Evolutionary conservation across 768 basidiomycete genomes (phyloP).

Genomic region (Jaapia argillacea): DNA sequence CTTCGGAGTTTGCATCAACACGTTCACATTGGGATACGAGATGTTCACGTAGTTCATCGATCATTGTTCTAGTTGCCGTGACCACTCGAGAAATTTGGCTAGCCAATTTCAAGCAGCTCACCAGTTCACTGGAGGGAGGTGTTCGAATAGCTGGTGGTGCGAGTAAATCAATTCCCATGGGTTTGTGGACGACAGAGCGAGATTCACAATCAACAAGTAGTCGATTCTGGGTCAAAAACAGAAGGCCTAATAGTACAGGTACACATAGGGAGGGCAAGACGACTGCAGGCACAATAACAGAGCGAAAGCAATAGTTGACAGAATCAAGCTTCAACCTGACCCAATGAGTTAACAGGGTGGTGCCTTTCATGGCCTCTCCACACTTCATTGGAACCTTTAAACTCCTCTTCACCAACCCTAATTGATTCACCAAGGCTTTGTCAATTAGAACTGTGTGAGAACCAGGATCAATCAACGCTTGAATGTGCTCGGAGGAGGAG

Average conservation of each 20-base stretch:
- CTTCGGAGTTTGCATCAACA: not conserved
- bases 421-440: not conserved
- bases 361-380: not conserved
- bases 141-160: too few species aligned
- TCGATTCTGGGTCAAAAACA: conserved; percentile 2
- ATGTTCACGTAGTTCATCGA: not conserved
- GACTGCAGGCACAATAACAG: conserved; percentile 1
- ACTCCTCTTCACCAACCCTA: not conserved
- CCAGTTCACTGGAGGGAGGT: too few species aligned
- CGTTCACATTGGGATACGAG: not conserved
- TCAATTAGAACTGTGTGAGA: not conserved
- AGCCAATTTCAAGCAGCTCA: too few species aligned
- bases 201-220: conserved; percentile 1
- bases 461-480: not conserved
- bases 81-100: too few species aligned
- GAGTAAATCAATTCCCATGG: not conserved
- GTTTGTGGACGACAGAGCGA: not conserved
- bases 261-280: conserved; percentile 3
- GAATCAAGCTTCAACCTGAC: not conserved
- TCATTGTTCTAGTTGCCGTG: too few species aligned
- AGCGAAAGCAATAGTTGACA: not conserved
- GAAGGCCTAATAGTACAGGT: conserved; percentile 3
- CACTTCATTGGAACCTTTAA: not conserved
- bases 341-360: not conserved
- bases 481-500: not conserved